Conservation (phyloP, 495 filamentous ascomycete species). For the Aspergillus haitiensis region DNA sequence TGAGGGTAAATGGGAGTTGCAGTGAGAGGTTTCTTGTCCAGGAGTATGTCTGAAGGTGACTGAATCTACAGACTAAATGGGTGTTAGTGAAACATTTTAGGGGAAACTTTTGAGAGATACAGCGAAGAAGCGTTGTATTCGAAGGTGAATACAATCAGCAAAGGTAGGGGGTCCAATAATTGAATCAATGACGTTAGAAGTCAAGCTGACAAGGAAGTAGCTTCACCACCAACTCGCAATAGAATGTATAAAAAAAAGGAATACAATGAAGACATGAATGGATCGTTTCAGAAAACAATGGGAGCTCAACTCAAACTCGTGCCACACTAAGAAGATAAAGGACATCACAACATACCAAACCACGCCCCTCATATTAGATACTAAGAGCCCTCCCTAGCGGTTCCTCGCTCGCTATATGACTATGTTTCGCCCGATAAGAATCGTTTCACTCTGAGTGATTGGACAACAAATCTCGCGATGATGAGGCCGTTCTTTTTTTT, state of each 20-base stretch:
- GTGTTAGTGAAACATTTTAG: constrained; percentile 20
- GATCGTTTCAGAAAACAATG: constrained; percentile 23
- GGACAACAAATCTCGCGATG: neutral
- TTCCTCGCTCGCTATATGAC: constrained; percentile 2
- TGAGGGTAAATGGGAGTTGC: neutral
- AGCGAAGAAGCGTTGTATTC: constrained; percentile 10
- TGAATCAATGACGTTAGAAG: constrained; percentile 17
- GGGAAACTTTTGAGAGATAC: constrained; percentile 4
- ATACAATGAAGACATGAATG: constrained; percentile 4
- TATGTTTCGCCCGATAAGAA: neutral
- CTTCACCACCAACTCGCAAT: constrained; percentile 15
- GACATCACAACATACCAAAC: constrained; percentile 25
- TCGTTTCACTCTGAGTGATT: neutral
- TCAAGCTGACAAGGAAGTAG: constrained; percentile 15
- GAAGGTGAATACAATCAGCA: constrained; percentile 10
- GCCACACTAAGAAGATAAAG: constrained; percentile 10
- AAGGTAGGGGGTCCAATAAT: constrained; percentile 9
- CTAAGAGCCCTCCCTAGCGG: constrained; percentile 8
- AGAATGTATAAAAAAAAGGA: constrained; percentile 5
- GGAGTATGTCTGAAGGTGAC: constrained; percentile 9
- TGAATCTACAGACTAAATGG: constrained; percentile 18
- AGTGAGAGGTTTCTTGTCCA: neutral
- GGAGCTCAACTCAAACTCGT: constrained; percentile 11
- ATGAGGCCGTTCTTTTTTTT: neutral
- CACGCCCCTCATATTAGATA: constrained; percentile 24